These are phyloP conservation scores for Magnusiomyces ingens DNA, from an alignment of 1,139 yeast species.

Conservation along the genomic window DNA sequence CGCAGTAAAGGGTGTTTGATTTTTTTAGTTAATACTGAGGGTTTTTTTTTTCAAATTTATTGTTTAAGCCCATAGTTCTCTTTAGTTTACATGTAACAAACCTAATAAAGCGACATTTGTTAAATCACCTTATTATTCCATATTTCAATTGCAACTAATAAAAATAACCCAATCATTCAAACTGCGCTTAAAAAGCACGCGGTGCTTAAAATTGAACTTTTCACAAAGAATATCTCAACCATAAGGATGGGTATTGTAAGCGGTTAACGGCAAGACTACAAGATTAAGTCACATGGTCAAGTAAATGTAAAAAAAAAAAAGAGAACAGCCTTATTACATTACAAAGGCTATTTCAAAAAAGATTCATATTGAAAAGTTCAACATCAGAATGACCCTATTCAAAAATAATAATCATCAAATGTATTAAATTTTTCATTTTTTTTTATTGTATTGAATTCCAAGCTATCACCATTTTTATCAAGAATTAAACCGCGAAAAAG, in stretches of 20 bases:
- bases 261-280: not conserved
- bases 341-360: not conserved
- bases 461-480: not conserved
- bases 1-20: not conserved
- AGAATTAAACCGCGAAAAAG: not conserved
- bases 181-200: not conserved
- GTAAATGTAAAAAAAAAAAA: not conserved
- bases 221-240: too few relatives aligned
- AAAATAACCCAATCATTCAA: not conserved
- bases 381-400: not conserved
- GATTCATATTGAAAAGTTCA: not conserved
- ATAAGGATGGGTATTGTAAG: not conserved
- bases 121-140: too few relatives aligned
- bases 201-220: too few relatives aligned
- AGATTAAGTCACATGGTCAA: too few relatives aligned
- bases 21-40: not conserved
- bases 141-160: too few relatives aligned
- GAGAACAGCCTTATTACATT: not conserved
- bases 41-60: not conserved
- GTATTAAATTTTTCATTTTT: not conserved
- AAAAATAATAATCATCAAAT: not conserved
- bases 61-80: not conserved
- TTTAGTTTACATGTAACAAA: not conserved
- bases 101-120: not conserved
- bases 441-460: not conserved